phyloP scores from a whole-genome alignment of 768 basidiomycete genomes.

The Russula griseocarnosa region DNA sequence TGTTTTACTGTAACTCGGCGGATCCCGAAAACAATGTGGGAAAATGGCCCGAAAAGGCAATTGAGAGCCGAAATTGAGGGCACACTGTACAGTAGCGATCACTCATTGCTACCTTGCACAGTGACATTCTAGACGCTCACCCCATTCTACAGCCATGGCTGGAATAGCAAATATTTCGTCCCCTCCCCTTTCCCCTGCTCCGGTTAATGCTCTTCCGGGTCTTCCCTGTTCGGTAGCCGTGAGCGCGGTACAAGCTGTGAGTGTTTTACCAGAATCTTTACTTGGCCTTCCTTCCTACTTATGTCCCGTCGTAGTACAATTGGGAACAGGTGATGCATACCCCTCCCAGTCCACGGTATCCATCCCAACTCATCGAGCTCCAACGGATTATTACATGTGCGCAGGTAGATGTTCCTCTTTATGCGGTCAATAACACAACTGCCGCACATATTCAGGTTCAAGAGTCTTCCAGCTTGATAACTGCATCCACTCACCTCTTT shows the following conservation, averaged over 20 bases:
- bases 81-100: no score
- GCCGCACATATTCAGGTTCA: slow-evolving; percentile 23
- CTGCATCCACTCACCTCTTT: not conserved
- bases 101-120: no score
- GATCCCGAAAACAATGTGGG: no score
- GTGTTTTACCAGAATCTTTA: no score
- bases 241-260: slow-evolving; percentile 10
- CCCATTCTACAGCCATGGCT: not conserved
- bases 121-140: no score
- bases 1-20: no score
- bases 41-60: no score
- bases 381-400: slow-evolving; percentile 18
- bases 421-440: slow-evolving; percentile 24
- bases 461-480: not conserved
- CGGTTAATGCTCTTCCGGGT: slow-evolving; percentile 2
- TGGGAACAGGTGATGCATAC: no score
- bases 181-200: not conserved
- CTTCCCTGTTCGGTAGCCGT: not conserved
- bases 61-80: no score
- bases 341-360: no score
- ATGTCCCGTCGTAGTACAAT: no score
- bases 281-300: not conserved
- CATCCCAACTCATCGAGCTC: not conserved
- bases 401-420: slow-evolving; percentile 24
- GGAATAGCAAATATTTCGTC: not conserved